Base-by-base conservation (phyloP, 1,284 basidiomycete genomes). In the Pulchroboletus neoregius region DNA sequence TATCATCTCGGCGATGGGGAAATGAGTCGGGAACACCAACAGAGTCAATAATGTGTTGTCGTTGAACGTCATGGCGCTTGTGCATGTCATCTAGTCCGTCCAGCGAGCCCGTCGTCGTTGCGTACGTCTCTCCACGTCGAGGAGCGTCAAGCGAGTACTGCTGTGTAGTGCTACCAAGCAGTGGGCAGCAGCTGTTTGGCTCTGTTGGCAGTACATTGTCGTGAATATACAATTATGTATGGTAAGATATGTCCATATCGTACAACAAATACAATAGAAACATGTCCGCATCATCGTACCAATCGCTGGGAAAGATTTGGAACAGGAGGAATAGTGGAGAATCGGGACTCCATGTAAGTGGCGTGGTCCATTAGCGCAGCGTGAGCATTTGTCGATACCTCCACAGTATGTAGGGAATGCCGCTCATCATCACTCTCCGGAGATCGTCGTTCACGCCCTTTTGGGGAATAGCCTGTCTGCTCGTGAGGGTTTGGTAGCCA, bases 41-140 rank as follows among this genome's bases (percentile, higher is more conserved):
- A 32, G 85, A 82, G 60, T 76, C 70, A 58, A 89, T 75, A 68
- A 88, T 75, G 66, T 89, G 87, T 67, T 82, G 78, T 58, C 86
- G 75, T 67, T 87, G 85, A 57, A 75, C 80, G 80, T 85, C 71
- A 68, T 79, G 74, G 58, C 78, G 82, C 65, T 71, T 82, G 72
- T 70, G 77, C 84, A 86, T 86, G 75, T 71, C 81, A 84, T 82
- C 69, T 71, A 74, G 60, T 49, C 48, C 39, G 39, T 47, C 46
- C 44, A 27, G 39, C 41, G 48, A 43, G 46, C 45, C 38, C 47
- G 52, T 57, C 47, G 60, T 46, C 58, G 57, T 42, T 39, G 48
- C 35, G 48, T 44, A 38, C 31, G 39, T 43, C 20, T 23, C 37
- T 28, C 39, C 16, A 16, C 41, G 35, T 26, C 44, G 24, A 31